Base-by-base conservation (phyloP, 2,329 filamentous ascomycete species). In the Fusarium musae region DNA sequence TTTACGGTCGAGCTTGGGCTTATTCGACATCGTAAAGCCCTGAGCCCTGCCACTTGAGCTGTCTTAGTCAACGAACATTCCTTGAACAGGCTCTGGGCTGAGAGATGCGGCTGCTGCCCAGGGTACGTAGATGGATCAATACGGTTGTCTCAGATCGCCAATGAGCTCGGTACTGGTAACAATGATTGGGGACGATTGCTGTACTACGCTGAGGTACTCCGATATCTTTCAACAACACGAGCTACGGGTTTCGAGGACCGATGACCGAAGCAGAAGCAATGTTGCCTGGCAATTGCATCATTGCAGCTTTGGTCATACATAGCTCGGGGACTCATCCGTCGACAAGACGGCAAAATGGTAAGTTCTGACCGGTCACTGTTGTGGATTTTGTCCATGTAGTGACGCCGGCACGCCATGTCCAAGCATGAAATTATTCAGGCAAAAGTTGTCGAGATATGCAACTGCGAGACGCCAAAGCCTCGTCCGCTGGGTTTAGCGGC, bases 371-470 rank as follows among this genome's bases (percentile, higher is more conserved):
- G 59, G 42, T 36, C 44, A 59, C 49, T 49, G 58, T 56, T 63
- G 66, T 60, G 69, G 64, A 49, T 56, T 75, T 67, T 36, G 59
- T 57, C 32, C 49, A 66, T 72, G 59, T 62, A 49, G 75, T 77
- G 54, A 59, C 53, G 76, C 75, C 30, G 49, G 64, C 40, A 63
- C 62, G 68, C 52, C 52, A 54, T 61, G 61, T 58, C 69, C 73
- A 68, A 71, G 65, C 75, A 70, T 67, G 50, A 58, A 66, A 69
- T 47, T 47, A 58, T 59, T 63, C 68, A 71, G 72, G 65, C 74
- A 66, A 78, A 70, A 70, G 59, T 50, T 70, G 40, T 75, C 67
- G 56, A 77, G 58, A 69, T 70, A 76, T 78, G 66, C 52, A 42
- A 77, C 76, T 59, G 44, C 32, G 34, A 52, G 28, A 47, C 50